Evolutionary conservation across 805 yeast genomes (phyloP).

Genomic region (Suhomyces pyralidae): DNA sequence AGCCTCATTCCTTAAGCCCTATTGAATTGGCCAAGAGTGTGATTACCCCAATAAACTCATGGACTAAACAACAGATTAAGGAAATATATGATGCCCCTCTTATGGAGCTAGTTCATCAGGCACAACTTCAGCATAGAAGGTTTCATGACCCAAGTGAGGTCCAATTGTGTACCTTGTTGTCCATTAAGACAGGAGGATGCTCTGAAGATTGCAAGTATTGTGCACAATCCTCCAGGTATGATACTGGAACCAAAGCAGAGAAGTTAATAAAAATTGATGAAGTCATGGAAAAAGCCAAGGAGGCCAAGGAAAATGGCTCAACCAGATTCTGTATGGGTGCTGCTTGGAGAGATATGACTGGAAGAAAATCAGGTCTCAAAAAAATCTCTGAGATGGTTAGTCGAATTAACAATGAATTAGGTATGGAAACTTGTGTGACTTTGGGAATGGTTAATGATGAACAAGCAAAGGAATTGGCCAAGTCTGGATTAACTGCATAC

Average conservation of each 20-base stretch:
- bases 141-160: slow-evolving; percentile 68
- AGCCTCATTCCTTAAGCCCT: background rate
- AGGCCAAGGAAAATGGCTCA: slow-evolving; percentile 66
- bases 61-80: slow-evolving; percentile 61
- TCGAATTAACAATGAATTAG: slow-evolving; percentile 55
- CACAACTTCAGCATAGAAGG: slow-evolving; percentile 64
- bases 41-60: slow-evolving; percentile 28
- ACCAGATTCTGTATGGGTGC: slow-evolving; percentile 85
- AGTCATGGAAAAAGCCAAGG: slow-evolving; percentile 61
- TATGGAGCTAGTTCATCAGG: slow-evolving; percentile 54
- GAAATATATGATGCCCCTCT: slow-evolving; percentile 66
- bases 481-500: slow-evolving; percentile 77
- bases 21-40: slow-evolving; percentile 10
- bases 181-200: slow-evolving; percentile 79
- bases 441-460: slow-evolving; percentile 69
- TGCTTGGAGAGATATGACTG: slow-evolving; percentile 85
- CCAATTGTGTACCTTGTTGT: slow-evolving; percentile 72
- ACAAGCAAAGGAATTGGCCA: slow-evolving; percentile 58
- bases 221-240: slow-evolving; percentile 67
- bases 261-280: slow-evolving; percentile 57
- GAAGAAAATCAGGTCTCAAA: slow-evolving; percentile 64
- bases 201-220: slow-evolving; percentile 81
- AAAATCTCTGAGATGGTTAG: slow-evolving; percentile 64
- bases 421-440: slow-evolving; percentile 78
- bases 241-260: slow-evolving; percentile 71